Conservation (phyloP, 2,329 filamentous ascomycete species). For the Thielaviopsis euricoi region DNA sequence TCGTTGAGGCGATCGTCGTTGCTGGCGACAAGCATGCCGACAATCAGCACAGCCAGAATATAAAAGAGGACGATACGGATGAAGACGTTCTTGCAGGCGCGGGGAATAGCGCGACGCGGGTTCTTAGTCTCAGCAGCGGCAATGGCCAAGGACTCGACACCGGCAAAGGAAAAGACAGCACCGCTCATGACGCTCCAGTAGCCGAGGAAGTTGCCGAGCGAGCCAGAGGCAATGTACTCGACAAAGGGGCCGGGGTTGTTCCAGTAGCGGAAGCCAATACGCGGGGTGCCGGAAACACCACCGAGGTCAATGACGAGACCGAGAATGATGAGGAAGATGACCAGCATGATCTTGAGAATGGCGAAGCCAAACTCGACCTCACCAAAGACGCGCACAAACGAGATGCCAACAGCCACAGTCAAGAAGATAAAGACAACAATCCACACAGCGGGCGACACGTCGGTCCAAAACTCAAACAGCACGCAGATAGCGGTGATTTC, state of each 20-base stretch:
- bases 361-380: conserved; percentile 39
- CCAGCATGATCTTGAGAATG: conserved; percentile 40
- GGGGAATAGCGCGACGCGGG: conserved; percentile 34
- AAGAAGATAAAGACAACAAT: conserved; percentile 28
- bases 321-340: conserved; percentile 45
- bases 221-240: conserved; percentile 40
- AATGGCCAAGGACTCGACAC: conserved; percentile 46
- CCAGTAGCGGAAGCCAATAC: conserved; percentile 56
- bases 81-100: conserved; percentile 39
- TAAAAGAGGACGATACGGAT: conserved; percentile 42
- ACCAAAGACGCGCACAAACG: conserved; percentile 33
- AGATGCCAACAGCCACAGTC: conserved; percentile 28
- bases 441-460: conserved; percentile 35
- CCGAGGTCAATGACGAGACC: conserved; percentile 46
- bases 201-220: conserved; percentile 49
- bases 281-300: conserved; percentile 38
- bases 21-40: conserved; percentile 48
- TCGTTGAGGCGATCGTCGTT: conserved; percentile 22
- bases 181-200: conserved; percentile 45
- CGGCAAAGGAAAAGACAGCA: conserved; percentile 53
- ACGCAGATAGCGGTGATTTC: conserved; percentile 48
- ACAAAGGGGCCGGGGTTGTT: conserved; percentile 50
- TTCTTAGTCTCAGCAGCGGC: conserved; percentile 43
- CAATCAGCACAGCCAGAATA: conserved; percentile 53
- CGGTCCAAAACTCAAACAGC: conserved; percentile 47